A percentile compares a stretch with the other conserved stretches of the same genome.
phyloP scores from a whole-genome alignment of 1,284 basidiomycete species.

The Boletus hoseneyae region DNA sequence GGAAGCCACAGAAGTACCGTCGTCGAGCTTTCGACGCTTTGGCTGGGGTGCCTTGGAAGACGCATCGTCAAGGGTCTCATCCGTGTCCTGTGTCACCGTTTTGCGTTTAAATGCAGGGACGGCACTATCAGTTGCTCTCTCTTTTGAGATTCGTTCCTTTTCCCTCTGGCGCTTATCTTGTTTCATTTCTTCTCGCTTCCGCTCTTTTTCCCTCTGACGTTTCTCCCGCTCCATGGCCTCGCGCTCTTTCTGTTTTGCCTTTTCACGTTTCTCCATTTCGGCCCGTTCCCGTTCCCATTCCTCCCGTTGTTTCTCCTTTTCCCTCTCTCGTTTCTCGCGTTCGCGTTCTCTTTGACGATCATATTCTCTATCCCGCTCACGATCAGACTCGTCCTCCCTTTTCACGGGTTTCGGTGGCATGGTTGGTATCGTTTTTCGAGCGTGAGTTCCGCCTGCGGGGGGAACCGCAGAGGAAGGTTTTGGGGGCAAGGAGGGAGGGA shows the following conservation, averaged over 20 bases:
- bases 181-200: slow-evolving; percentile 26
- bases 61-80: slow-evolving; percentile 23
- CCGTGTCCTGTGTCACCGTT: slow-evolving; percentile 26
- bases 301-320: slow-evolving; percentile 23
- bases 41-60: slow-evolving; percentile 18
- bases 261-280: slow-evolving; percentile 27
- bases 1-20: slow-evolving; percentile 17
- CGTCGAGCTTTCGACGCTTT: slow-evolving; percentile 44
- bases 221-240: slow-evolving; percentile 23
- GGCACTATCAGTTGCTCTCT: slow-evolving; percentile 10
- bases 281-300: slow-evolving; percentile 21
- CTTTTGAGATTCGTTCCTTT: slow-evolving; percentile 26
- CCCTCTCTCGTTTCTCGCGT: slow-evolving; percentile 21
- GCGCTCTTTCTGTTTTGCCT: slow-evolving; percentile 23
- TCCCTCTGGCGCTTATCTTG: slow-evolving; percentile 24
- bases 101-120: slow-evolving; percentile 36
- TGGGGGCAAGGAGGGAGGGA: slow-evolving; percentile 23
- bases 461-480: slow-evolving; percentile 31
- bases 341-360: slow-evolving; percentile 25
- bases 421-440: slow-evolving; percentile 23
- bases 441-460: slow-evolving; percentile 23
- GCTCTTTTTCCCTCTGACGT: slow-evolving; percentile 26
- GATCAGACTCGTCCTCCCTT: slow-evolving; percentile 28
- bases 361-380: slow-evolving; percentile 26
- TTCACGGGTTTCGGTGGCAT: slow-evolving; percentile 22